Base-by-base conservation (phyloP, 441 rosid genomes). In the Croton laevigatus region DNA sequence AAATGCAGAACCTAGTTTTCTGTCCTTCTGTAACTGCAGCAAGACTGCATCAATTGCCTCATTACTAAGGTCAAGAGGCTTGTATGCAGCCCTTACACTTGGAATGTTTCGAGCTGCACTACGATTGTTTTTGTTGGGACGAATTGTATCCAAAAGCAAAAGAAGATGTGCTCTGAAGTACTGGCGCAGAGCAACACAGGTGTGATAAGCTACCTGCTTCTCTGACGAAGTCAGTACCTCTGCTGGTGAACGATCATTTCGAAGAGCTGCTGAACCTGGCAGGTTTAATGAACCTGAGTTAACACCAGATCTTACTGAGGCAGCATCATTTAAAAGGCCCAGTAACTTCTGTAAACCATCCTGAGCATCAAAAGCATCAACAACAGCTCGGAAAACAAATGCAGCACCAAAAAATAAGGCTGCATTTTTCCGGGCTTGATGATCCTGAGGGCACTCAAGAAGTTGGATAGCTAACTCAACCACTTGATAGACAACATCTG, bases 131-230 rank as follows among this genome's bases (percentile, higher is more conserved):
- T 87, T 90, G 77, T 79, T 85, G 58, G 99, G 99, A 37, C 99
- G 97, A 65, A 93, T 87, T 22, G 97, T 87, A 76, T 96, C 98
- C 66, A 91, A 85, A 71, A 93, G 90, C 81, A 93, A 81, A 68
- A 93, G 89, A 66, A 96, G 89, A 85, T 93, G 99, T 66, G 98
- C 97, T 83, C 99, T 87, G 78, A 96, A 93, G 81, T 96, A 96
- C 74, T 96, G 99, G 73, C 98, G 92, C 85, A 96, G 76, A 70
- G 99, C 98, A 73, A 91, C 86, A 83, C 97, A 87, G 14, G 94
- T 85, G 77, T 96, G 97, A 78, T 87, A 93, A 67, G 97, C 97
- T 83, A 90, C 86, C 86, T 93, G 98, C 85, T 96, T 96, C 81
- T 88, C 99, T 10, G 94, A 91, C 17, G 96, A 87, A 40, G 98